Percentiles rank a stretch among this genome's conserved stretches.
Evolutionary conservation across 192 early-diverging fungal genomes (phyloP).

Genomic region (Geranomyces variabilis): DNA sequence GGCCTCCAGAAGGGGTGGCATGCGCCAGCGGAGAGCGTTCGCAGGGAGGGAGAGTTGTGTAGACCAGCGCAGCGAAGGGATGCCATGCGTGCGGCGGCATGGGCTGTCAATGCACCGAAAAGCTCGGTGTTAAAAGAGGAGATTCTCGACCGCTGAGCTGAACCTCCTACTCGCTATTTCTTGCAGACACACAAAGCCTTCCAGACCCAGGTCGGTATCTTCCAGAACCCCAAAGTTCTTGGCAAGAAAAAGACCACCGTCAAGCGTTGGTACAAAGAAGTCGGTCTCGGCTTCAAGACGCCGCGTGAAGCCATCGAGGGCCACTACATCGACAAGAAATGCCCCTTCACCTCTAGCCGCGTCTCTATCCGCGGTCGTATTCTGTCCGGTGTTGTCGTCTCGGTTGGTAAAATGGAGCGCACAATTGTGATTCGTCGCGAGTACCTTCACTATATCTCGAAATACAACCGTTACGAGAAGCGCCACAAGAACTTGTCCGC

Average conservation of each 20-base stretch:
- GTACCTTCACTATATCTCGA: conserved; percentile 99
- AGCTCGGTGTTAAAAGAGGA: background rate
- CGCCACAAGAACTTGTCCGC: conserved; percentile 99
- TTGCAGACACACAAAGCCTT: conserved; percentile 92
- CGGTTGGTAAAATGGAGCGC: conserved; percentile 97
- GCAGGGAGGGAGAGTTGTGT: too few relatives aligned
- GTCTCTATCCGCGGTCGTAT: conserved; percentile 98
- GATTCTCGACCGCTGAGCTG: background rate
- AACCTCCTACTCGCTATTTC: background rate
- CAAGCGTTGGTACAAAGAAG: conserved; percentile 98
- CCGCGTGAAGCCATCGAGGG: conserved; percentile 97
- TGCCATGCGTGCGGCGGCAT: background rate
- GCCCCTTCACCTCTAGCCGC: conserved; percentile 93
- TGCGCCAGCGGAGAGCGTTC: too few relatives aligned
- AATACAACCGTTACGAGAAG: conserved; percentile 99
- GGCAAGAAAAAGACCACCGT: conserved; percentile 72
- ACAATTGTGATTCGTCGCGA: conserved; percentile 98
- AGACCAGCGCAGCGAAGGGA: background rate
- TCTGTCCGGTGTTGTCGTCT: conserved; percentile 87
- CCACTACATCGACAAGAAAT: conserved; percentile 99
- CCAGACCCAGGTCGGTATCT: conserved; percentile 95
- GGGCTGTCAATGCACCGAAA: background rate
- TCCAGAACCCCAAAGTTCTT: conserved; percentile 82
- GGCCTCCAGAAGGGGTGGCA: too few relatives aligned
- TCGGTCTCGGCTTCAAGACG: conserved; percentile 99